Evolutionary conservation across 2,329 filamentous ascomycete species (phyloP), one percentile per base, ranked within the genome.

Genomic region (Neoscytalidium dimidiatum): DNA sequence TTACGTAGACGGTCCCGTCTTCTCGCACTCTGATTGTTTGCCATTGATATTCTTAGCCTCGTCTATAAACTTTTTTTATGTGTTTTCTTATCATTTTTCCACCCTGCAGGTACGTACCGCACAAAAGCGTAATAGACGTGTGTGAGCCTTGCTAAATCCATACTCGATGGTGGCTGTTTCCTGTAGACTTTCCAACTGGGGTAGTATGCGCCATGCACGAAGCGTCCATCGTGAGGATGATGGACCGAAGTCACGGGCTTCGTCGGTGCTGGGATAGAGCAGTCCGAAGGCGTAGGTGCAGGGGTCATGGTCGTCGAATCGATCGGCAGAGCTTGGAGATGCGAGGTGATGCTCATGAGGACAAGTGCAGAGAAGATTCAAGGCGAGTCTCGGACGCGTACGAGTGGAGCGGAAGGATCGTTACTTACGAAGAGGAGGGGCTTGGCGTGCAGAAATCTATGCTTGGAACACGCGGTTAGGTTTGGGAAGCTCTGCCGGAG

Each of bases 201-300:
- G 75, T 92, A 95, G 79, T 94, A 95, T 13, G 92, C 90, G 21
- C 90, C 91, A 76, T 95, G 95, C 71, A 86, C 73, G 65, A 74
- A 79, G 75, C n/a, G n/a, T 7, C 6, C 19, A 11, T 19, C 1
- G 23, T 33, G 17, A 17, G 56, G 26, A 2, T n/a, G 26, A 9
- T 31, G 14, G n/a, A 21, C 56, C 23, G 53, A 4, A 11, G 53
- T 23, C 35, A 29, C 35, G 23, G 35, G 2, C 17, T 3, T 3
- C 3, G 35, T 19, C 17, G 41, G 56, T 33, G 19, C 56, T 23
- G 56, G 26, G n/a, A 60, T 4, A 17, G 56, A 60, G 26, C 17
- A 33, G n/a, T 60, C 41, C n/a, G 56, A 60, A 19, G 56, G 56
- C 1, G 41, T 11, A 8, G 6, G 28, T 7, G 56, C 41, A 1